These are phyloP conservation scores for Fusarium udum DNA, from an alignment of 2,329 filamentous ascomycete genomes.

Conservation along the genomic window DNA sequence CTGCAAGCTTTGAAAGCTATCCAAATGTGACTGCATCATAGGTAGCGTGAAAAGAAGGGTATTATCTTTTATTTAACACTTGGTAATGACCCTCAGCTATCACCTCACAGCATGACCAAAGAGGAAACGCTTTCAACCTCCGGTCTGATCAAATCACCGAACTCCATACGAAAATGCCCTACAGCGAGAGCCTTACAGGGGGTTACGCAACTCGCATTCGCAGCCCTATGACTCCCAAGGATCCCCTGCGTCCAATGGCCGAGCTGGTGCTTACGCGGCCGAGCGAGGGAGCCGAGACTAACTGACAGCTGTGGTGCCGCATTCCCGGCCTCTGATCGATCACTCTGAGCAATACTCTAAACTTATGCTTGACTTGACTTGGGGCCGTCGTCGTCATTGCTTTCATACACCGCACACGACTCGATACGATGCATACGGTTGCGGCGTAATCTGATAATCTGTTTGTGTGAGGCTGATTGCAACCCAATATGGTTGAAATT, in stretches of 20 bases:
- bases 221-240: slow-evolving; percentile 40
- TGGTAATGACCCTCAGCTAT: not conserved
- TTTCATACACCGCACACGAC: slow-evolving; percentile 3
- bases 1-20: not conserved
- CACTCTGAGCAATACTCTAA: not conserved
- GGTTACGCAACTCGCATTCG: slow-evolving; percentile 38
- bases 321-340: not conserved
- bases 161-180: not conserved
- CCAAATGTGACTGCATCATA: not conserved
- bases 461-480: not conserved
- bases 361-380: slow-evolving; percentile 13
- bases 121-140: not conserved
- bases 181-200: not conserved
- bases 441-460: not conserved
- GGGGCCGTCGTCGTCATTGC: not conserved
- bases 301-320: slow-evolving; percentile 10
- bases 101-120: slow-evolving; percentile 2
- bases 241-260: slow-evolving; percentile 23
- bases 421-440: not conserved
- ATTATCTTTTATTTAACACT: slow-evolving; percentile 21
- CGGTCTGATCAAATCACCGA: not conserved
- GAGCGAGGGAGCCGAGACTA: slow-evolving; percentile 26
- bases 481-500: not conserved
- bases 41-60: not conserved
- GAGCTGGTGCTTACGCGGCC: slow-evolving; percentile 36